Evolutionary conservation across 2,329 filamentous ascomycete species (phyloP), one percentile per base, ranked within the genome.

Genomic region (Hypomyces rosellus): DNA sequence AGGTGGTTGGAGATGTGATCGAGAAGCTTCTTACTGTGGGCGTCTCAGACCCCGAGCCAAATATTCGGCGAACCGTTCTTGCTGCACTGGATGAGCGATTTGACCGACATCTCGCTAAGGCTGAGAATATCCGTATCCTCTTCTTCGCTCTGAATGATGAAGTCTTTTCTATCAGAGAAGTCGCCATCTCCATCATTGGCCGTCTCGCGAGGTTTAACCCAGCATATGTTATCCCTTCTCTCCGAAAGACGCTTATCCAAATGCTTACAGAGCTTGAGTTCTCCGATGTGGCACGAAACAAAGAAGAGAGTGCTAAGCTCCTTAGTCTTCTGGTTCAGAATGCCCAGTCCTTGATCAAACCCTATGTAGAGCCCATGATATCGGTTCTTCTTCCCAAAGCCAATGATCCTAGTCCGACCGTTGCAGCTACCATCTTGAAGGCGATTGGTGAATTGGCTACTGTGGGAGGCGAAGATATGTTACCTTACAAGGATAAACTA

Each of bases 101-200:
- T 62, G 93, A 99, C 64, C 85, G 89, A 43, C 93, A 99, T 65
- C 77, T 99, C n/a, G 90, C 90, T 39, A 95, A 96, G 66, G 91
- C 95, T 1, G 92, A 99, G 66, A 99, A 99, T 63, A 95, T 99
- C 44, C 84, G 95, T 16, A 96, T 91, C 13, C 73, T 99, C 0
- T 97, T 99, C 69, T 85, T 97, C 53, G 92, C 93, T 1, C 78
- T 99, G 14, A 96, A 99, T 58, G 93, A 99, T 61, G 92, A 97
- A 63, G 80, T 90, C 2, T 99, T 97, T 57, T 78, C 84, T 2
- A 96, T 97, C 53, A 81, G 95, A 60, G 91, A 99, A 70, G 92
- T 93, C 25, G 88, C 93, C 8, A 96, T 99, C 62, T 86, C 89
- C 15, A 96, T 99, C 57, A 96, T 99, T 61, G 95, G 93, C 33